These are phyloP conservation scores for Alternaria hordeiaustralica DNA, from an alignment of 2,329 filamentous ascomycete genomes.

Conservation along the genomic window DNA sequence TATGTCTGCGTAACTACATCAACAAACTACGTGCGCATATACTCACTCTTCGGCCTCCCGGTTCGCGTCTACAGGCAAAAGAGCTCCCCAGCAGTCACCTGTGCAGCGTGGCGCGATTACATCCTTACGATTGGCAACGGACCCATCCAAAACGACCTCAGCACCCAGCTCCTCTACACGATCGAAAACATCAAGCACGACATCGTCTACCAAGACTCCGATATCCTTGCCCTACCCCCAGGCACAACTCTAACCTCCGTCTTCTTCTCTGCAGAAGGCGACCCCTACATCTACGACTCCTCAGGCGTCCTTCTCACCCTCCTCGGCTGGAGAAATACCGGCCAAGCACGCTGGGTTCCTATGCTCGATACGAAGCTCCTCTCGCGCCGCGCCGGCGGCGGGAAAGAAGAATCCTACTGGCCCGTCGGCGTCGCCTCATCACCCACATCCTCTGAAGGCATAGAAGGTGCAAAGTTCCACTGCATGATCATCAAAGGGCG, in stretches of 20 bases:
- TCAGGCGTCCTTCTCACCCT: conserved; percentile 87
- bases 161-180: conserved; percentile 80
- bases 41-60: conserved; percentile 89
- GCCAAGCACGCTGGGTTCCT: conserved; percentile 88
- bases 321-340: conserved; percentile 86
- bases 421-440: conserved; percentile 90
- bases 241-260: conserved; percentile 77
- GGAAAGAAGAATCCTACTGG: conserved; percentile 91
- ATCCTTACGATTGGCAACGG: conserved; percentile 97
- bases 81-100: conserved; percentile 86
- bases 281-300: conserved; percentile 95
- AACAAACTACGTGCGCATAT: conserved; percentile 87
- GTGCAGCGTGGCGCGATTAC: conserved; percentile 93
- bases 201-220: conserved; percentile 92
- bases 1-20: conserved; percentile 90
- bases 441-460: conserved; percentile 64
- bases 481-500: conserved; percentile 98
- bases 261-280: conserved; percentile 92
- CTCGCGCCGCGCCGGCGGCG: conserved; percentile 79
- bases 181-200: conserved; percentile 95
- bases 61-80: conserved; percentile 91
- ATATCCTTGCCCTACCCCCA: conserved; percentile 82
- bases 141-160: conserved; percentile 78
- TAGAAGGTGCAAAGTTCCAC: conserved; percentile 87
- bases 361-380: conserved; percentile 88